These are phyloP conservation scores for Odonthalia washingtoniensis DNA, from an alignment of 31 red algal genomes.

Conservation along the genomic window DNA sequence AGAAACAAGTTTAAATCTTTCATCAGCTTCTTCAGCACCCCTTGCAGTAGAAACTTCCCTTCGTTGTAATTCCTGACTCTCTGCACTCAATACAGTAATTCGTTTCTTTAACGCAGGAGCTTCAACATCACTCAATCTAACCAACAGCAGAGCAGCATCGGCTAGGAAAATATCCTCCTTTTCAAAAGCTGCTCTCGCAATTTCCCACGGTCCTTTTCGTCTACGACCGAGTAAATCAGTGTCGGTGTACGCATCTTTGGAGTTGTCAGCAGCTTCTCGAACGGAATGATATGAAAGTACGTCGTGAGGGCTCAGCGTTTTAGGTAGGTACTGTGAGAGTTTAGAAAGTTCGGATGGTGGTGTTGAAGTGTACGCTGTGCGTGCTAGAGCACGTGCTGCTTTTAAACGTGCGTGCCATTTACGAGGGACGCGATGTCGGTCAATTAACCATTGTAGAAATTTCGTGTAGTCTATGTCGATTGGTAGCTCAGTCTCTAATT, in stretches of 20 bases:
- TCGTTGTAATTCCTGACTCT: slow-evolving; percentile 17
- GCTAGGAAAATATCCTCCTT: slow-evolving; percentile 32
- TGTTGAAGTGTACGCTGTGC: slow-evolving; percentile 39
- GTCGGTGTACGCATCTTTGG: not conserved
- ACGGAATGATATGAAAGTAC: not conserved
- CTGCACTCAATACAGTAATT: slow-evolving; percentile 27
- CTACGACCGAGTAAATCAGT: slow-evolving; percentile 58
- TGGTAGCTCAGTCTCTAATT: no score
- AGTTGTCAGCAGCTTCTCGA: not conserved
- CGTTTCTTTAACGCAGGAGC: slow-evolving; percentile 30
- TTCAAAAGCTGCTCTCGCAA: slow-evolving; percentile 44
- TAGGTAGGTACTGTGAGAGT: slow-evolving; percentile 30
- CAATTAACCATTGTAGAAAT: slow-evolving; percentile 68
- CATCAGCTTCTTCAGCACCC: slow-evolving; percentile 49
- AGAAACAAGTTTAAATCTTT: slow-evolving; percentile 35
- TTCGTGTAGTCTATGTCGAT: slow-evolving; percentile 79
- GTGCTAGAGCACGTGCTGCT: slow-evolving; percentile 44
- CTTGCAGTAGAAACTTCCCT: slow-evolving; percentile 30
- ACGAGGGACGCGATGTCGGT: slow-evolving; percentile 55
- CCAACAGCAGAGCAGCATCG: slow-evolving; percentile 52
- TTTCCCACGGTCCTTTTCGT: slow-evolving; percentile 51
- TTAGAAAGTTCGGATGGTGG: not conserved
- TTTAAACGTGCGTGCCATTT: slow-evolving; percentile 51
- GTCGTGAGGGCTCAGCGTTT: not conserved
- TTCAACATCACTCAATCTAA: slow-evolving; percentile 38